Evolutionary conservation across 768 basidiomycete genomes (phyloP), one percentile per base, ranked within the genome.

Genomic region (Baorangia bicolor): DNA sequence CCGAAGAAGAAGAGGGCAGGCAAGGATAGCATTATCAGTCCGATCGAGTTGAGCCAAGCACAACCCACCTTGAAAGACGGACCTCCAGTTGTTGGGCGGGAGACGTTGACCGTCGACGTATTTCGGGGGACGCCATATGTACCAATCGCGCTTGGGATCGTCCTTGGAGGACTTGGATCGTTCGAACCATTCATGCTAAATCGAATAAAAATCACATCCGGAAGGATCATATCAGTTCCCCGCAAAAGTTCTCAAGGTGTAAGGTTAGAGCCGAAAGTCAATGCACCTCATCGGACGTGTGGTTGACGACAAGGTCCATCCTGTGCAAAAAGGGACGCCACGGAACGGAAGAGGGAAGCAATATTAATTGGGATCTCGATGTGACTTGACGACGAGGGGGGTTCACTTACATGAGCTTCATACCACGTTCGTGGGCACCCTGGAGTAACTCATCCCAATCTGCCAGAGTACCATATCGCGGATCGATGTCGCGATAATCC

Each of bases 281-380:
- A 48, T 35, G 33, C 37, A 82, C 85, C 78, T 86, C 80, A 69
- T 84, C 79, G 0, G 87, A 88, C 4, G 82, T 81, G 65, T 89
- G 88, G 67, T 90, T 90, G 10, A 85, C 84, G 27, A 90, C 89
- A 2, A 91, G 78, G 64, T 91, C 88, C 84, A 88, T 87, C 72
- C 86, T 87, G 66, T 44, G 58, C 46, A 21, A 39, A 45, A 35
- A 49, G 52, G 51, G 45, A 61, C 50, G 49, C 38, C 45, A 51
- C 44, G 23, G 21, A 43, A 52, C 20, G 33, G 38, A 33, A 30
- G 20, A 23, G 37, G 50, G 41, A 46, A 45, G 35, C 25, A 41
- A 58, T 37, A n/a, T 39, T 14, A 53, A 39, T 56, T 16, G 3
- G 28, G 25, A 58, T 51, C 57, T 55, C 41, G 53, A 59, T 59